phyloP scores from a whole-genome alignment of 495 filamentous ascomycete genomes.

The Sabuloglossum arenarium region DNA sequence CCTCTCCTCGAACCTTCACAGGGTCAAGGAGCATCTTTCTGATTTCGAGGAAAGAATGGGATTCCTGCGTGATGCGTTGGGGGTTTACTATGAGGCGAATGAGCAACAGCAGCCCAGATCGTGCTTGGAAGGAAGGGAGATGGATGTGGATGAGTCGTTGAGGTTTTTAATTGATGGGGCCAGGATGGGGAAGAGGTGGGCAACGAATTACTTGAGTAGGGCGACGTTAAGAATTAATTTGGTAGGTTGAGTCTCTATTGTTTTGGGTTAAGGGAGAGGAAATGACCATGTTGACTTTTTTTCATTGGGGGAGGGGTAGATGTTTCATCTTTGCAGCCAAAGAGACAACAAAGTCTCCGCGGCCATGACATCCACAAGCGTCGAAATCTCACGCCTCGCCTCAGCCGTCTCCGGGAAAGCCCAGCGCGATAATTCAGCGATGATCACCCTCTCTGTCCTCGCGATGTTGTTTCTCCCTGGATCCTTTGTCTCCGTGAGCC shows the following conservation, averaged over 20 bases:
- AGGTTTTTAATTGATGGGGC: neutral
- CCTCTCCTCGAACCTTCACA: conserved; percentile 1
- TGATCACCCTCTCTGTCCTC: conserved; percentile 4
- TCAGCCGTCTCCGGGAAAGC: neutral
- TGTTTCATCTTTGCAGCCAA: conserved; percentile 1
- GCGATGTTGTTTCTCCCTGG: conserved; percentile 4
- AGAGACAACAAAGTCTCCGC: neutral
- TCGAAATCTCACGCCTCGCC: neutral
- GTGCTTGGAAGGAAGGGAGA: neutral
- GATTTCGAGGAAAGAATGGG: neutral
- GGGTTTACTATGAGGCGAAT: neutral
- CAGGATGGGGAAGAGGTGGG: conserved; percentile 1
- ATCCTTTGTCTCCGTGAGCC: conserved; percentile 4
- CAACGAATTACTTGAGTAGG: conserved; percentile 1
- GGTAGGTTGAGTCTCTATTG: neutral
- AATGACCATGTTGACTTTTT: neutral
- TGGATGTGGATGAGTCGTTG: neutral
- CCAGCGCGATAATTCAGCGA: conserved; percentile 1
- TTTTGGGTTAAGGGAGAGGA: neutral
- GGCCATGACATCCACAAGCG: neutral
- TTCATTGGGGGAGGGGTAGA: neutral
- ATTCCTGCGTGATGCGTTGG: neutral
- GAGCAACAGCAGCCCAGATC: neutral
- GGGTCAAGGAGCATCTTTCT: conserved; percentile 4
- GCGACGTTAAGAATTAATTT: neutral